Evolutionary conservation across 352 stramenopile genomes (phyloP).

Genomic region (Phytopythium chamaehyphon): DNA sequence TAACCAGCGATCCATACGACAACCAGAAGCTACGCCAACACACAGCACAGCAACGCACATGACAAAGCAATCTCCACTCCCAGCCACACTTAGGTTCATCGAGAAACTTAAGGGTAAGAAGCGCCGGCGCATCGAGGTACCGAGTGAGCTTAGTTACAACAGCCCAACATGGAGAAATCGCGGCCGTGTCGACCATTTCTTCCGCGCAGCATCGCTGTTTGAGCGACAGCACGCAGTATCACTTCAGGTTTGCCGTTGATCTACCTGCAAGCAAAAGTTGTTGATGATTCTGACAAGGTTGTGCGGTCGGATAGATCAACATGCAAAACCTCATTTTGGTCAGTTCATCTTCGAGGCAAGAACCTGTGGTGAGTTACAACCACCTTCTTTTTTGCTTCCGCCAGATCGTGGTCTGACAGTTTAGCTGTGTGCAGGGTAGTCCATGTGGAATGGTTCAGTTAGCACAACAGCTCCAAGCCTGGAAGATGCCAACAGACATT

Average conservation of each 20-base stretch:
- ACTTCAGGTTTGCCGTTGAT: constrained; percentile 31
- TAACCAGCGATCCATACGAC: not conserved
- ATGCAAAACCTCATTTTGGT: constrained; percentile 37
- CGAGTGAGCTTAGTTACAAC: constrained; percentile 36
- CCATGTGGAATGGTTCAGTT: constrained; percentile 48
- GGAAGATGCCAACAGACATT: constrained; percentile 38
- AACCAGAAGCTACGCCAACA: no score
- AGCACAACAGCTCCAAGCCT: constrained; percentile 30
- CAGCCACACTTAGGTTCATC: constrained; percentile 53
- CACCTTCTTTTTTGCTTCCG: no score
- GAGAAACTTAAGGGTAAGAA: constrained; percentile 65
- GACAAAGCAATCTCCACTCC: constrained; percentile 21
- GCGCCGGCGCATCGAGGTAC: constrained; percentile 28
- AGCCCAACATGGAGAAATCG: constrained; percentile 54
- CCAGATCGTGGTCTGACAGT: no score
- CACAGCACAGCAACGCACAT: no score
- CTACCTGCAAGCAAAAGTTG: not conserved
- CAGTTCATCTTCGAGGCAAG: constrained; percentile 2
- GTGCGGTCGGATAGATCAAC: constrained; percentile 26
- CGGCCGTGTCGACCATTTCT: constrained; percentile 54
- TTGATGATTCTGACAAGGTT: constrained; percentile 5
- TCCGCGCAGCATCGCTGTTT: constrained; percentile 41
- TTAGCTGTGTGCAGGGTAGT: not conserved
- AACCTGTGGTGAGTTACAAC: not conserved
- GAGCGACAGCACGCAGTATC: constrained; percentile 52